Base-by-base conservation (phyloP, 1,284 basidiomycete species). In the Rhizoctonia solani region DNA sequence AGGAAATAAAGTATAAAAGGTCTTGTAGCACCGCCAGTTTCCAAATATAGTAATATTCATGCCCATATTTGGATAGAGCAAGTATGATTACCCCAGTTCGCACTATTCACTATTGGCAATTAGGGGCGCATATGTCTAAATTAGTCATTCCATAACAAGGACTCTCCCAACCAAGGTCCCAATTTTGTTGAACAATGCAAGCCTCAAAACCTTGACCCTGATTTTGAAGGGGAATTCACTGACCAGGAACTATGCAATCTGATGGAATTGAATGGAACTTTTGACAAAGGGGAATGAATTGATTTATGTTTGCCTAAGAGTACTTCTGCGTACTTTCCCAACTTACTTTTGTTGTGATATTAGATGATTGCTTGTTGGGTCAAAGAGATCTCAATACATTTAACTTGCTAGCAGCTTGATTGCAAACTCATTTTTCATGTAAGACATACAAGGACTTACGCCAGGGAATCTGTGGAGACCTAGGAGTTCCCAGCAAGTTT, bases 401-500 rank as follows among this genome's bases (percentile, higher is more conserved):
- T 4, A 8, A 29, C 6, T 56, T 56, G 39, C 42, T 56, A 41
- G 54, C 54, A 21, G 39, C 54, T 2, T 39, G 41, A 4, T 39
- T 39, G 25, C 54, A 39, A 16, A 19, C 41, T 16, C 54, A 56
- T 30, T 56, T 56, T 27, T 56, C 41, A 1, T 39, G 54, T 14
- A 25, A 25, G 11, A 56, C 32, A 8, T 56, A 56, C 25, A 39
- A 56, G 13, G 54, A 56, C 39, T 27, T 56, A 9, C 41, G 54
- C 19, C 25, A 23, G 23, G 14, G 27, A 34, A 39, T 25, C 14
- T 56, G 54, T 25, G 21, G 42, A 44, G 21, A 19, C 9, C 39
- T 56, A 16, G 54, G 23, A n/a, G 13, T 56, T 14, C 54, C 54
- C 14, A 56, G 54, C 41, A 39, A 56, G 6, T 56, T 56, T 44